A percentile compares a stretch with the other conserved stretches of the same genome.
Conservation (phyloP, 2,329 filamentous ascomycete genomes). For the Colletotrichum higginsianum region DNA sequence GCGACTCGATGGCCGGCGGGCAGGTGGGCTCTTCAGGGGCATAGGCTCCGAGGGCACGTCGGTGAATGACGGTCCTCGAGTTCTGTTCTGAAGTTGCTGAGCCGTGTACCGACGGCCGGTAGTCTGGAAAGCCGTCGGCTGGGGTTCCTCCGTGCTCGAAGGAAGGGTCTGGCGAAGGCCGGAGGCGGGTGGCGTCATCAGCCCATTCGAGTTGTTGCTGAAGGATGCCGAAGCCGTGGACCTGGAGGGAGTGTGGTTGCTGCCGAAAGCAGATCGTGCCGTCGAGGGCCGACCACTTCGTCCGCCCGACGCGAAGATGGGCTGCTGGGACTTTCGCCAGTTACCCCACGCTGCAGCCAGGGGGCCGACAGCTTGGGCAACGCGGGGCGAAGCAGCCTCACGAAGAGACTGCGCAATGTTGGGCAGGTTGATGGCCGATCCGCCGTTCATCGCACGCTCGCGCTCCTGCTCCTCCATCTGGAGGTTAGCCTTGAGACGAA, state of each 20-base stretch:
- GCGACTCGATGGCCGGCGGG: slow-evolving; percentile 55
- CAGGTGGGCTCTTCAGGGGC: slow-evolving; percentile 59
- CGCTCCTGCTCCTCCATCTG: slow-evolving; percentile 99
- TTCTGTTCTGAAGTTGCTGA: slow-evolving; percentile 61
- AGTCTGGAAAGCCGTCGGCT: slow-evolving; percentile 73
- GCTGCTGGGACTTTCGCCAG: slow-evolving; percentile 82
- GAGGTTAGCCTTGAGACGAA: slow-evolving; percentile 92
- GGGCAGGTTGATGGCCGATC: slow-evolving; percentile 77
- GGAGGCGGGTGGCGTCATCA: slow-evolving; percentile 91
- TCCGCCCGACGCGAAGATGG: slow-evolving; percentile 58
- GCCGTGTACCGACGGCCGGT: slow-evolving; percentile 72
- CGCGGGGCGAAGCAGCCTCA: slow-evolving; percentile 84
- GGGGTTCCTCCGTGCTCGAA: slow-evolving; percentile 56
- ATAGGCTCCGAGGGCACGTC: slow-evolving; percentile 58
- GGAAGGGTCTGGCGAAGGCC: slow-evolving; percentile 75
- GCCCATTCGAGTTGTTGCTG: slow-evolving; percentile 73
- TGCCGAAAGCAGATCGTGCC: slow-evolving; percentile 53
- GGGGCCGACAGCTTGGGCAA: slow-evolving; percentile 84
- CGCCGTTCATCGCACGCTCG: slow-evolving; percentile 83
- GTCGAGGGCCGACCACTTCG: slow-evolving; percentile 21
- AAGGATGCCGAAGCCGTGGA: slow-evolving; percentile 60
- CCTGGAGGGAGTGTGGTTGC: slow-evolving; percentile 72
- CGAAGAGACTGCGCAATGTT: slow-evolving; percentile 84
- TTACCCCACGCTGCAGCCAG: slow-evolving; percentile 95
- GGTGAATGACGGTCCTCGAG: slow-evolving; percentile 51